A percentile compares a stretch with the other conserved stretches of the same genome.
These are phyloP conservation scores for Colletotrichum lentis DNA, from an alignment of 2,329 filamentous ascomycete genomes.

Conservation along the genomic window DNA sequence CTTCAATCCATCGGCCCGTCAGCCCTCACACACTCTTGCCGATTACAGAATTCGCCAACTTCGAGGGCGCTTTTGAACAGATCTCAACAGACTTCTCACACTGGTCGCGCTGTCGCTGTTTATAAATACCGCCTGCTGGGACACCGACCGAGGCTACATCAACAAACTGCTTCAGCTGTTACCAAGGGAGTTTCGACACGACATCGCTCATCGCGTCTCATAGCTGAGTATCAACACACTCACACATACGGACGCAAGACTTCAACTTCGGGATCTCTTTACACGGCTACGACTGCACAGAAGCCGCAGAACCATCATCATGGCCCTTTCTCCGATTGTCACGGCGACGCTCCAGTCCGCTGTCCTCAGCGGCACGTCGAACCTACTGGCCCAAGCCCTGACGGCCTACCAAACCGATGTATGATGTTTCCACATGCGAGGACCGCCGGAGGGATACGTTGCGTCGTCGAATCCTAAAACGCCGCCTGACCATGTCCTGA, in stretches of 20 bases:
- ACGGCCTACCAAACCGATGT: constrained; percentile 69
- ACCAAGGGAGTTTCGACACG: background rate
- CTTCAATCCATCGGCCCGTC: background rate
- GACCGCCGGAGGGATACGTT: background rate
- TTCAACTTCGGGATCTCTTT: no score
- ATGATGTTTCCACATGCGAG: constrained; percentile 41
- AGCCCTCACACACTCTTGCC: background rate
- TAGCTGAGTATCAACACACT: no score
- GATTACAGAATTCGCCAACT: constrained; percentile 1
- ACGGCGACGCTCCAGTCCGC: constrained; percentile 71
- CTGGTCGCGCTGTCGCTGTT: background rate
- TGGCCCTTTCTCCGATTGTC: constrained; percentile 61
- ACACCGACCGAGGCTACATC: background rate
- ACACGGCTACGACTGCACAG: background rate
- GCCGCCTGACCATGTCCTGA: background rate
- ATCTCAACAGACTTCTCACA: background rate
- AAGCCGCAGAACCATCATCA: constrained; percentile 33
- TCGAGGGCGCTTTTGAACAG: background rate
- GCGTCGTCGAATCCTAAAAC: background rate
- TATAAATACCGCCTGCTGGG: background rate
- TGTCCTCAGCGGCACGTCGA: constrained; percentile 71
- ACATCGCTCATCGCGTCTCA: background rate
- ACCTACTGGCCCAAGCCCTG: constrained; percentile 76
- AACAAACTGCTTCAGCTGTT: background rate
- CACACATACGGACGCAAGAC: background rate